Evolutionary conservation across 2,329 filamentous ascomycete genomes (phyloP), one percentile per base, ranked within the genome.

Genomic region (Setomelanomma holmii): DNA sequence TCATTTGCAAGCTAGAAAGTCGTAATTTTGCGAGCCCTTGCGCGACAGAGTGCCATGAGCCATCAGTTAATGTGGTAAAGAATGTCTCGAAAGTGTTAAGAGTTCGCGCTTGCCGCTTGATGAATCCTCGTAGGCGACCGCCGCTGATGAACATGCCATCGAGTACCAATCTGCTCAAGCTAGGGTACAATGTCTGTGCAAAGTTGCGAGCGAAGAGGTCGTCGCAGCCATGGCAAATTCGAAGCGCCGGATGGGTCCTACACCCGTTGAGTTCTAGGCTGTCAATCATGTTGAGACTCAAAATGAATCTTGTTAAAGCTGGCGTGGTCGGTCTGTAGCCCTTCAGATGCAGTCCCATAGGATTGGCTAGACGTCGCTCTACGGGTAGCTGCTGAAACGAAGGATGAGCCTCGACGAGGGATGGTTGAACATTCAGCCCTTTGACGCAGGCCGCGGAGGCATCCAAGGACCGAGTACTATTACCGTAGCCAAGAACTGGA

Each of bases 161-260:
- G 30, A 47, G 6, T 8, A 4, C 34, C 5, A 47, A 20, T 5
- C n/a, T 30, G 2, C 16, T 47, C 23, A 47, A 23, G 5, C 22
- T 12, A 4, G 22, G 17, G 23, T 22, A 47, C 11, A 5, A 14
- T 3, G 21, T 16, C 1, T 23, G 16, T 4, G 45, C 35, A 12
- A 47, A 33, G n/a, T 33, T 47, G 6, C n/a, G 10, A 4, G 22
- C 36, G 16, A 47, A 47, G 5, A 47, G 22, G 21, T 47, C 45
- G 7, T 47, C 45, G 19, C 45, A 47, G 10, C 45, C 45, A 22
- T 47, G 45, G 21, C 45, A 47, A 6, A 47, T 20, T 21, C 45
- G 35, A 22, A 47, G 23, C 12, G 12, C 23, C 4, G 45, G 45
- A 34, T 34, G 3, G 5, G 45, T n/a, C 11, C 36, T 40, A 17